Percentiles rank a stretch among this genome's conserved stretches.
Conservation (phyloP, 208 protist genomes). For the Leishmania guyanensis region DNA sequence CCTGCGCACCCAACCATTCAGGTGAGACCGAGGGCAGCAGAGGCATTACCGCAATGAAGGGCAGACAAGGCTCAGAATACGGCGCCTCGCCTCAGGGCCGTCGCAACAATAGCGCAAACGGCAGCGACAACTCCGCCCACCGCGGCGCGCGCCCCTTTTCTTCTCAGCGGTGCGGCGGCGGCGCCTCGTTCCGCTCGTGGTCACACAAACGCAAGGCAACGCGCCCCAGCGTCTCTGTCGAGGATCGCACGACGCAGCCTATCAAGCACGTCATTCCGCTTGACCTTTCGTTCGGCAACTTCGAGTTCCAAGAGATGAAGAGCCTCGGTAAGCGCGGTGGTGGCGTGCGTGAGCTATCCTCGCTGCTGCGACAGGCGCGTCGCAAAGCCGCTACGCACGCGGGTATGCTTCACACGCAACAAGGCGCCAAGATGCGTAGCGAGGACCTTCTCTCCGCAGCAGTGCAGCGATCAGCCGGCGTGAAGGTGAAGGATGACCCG, state of each 20-base stretch:
- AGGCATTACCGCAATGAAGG: not conserved
- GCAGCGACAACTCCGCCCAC: slow-evolving; percentile 2
- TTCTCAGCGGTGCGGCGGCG: slow-evolving; percentile 5
- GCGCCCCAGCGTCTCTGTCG: slow-evolving; percentile 3
- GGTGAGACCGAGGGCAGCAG: not conserved
- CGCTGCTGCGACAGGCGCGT: slow-evolving; percentile 55
- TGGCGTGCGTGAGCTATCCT: slow-evolving; percentile 72
- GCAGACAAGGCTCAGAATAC: not conserved
- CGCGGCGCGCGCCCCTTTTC: slow-evolving; percentile 16
- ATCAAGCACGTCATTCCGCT: slow-evolving; percentile 47
- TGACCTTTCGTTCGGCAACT: slow-evolving; percentile 79
- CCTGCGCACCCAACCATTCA: not conserved
- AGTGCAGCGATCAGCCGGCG: slow-evolving; percentile 56
- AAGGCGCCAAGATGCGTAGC: slow-evolving; percentile 53
- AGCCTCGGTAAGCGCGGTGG: slow-evolving; percentile 68
- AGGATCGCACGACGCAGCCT: slow-evolving; percentile 25
- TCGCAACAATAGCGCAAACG: not conserved
- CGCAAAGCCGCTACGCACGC: slow-evolving; percentile 40
- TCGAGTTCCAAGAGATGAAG: slow-evolving; percentile 80
- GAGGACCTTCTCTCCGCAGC: slow-evolving; percentile 60
- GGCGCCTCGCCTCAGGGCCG: not conserved
- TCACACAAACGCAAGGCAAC: slow-evolving; percentile 8
- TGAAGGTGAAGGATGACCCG: slow-evolving; percentile 80
- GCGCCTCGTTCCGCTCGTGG: slow-evolving; percentile 19
- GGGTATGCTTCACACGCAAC: slow-evolving; percentile 38